Evolutionary conservation across 1,284 basidiomycete species (phyloP).

Genomic region (Irpex lacteus): DNA sequence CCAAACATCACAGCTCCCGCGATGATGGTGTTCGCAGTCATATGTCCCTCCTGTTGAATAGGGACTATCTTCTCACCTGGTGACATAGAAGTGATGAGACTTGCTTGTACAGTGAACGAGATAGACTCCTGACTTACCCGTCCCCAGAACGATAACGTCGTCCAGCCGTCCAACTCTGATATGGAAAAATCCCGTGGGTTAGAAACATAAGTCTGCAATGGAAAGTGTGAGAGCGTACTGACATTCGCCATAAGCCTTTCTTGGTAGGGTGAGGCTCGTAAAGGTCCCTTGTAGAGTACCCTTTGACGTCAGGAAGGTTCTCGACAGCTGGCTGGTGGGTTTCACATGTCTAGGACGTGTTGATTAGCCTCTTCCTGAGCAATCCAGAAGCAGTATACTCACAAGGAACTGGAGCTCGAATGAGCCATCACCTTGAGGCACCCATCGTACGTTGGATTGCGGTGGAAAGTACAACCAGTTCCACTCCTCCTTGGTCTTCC

Average conservation of each 20-base stretch:
- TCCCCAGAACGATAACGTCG: constrained; percentile 21
- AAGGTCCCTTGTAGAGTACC: constrained; percentile 17
- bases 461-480: constrained; percentile 25
- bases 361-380: background rate
- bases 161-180: constrained; percentile 22
- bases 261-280: constrained; percentile 17
- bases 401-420: constrained; percentile 40
- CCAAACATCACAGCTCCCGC: constrained; percentile 23
- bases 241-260: constrained; percentile 20
- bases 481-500: constrained; percentile 25
- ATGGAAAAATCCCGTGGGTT: background rate
- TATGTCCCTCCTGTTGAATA: constrained; percentile 28
- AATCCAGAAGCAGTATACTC: constrained; percentile 10
- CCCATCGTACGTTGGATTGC: constrained; percentile 28
- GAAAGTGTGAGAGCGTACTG: background rate
- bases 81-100: background rate
- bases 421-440: constrained; percentile 36
- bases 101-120: background rate
- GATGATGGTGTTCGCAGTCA: constrained; percentile 29
- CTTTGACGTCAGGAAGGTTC: constrained; percentile 14
- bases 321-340: constrained; percentile 18
- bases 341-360: constrained; percentile 11
- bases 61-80: constrained; percentile 27
- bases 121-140: constrained; percentile 11
- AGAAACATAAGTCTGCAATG: background rate